Base-by-base conservation (phyloP, 768 basidiomycete genomes). In the Candolleomyces aberdarensis region DNA sequence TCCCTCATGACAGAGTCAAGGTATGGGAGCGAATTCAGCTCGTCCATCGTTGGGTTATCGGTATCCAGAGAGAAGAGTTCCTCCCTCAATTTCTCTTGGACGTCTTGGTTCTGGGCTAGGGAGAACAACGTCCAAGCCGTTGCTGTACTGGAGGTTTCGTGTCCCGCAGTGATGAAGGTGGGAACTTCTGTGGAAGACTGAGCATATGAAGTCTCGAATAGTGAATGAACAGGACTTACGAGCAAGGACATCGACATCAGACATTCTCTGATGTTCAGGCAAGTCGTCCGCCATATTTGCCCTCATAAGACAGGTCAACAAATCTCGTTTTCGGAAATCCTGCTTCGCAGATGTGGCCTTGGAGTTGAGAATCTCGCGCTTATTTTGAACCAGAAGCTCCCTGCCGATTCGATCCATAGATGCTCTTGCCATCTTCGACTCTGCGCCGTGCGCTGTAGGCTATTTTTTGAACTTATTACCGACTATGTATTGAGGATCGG, bases 221-320 rank as follows among this genome's bases (percentile, higher is more conserved):
- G 26, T 26, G 26, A 26, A 3, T 26, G 26, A 26, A 26, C 32
- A 46, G 50, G 29, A 63, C 82, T 57, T 50, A 86, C 78, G 75
- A 52, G 74, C 71, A 3, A 86, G 54, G 8, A 89, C 83, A 60
- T 88, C 86, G 26, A 80, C 76, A 52, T 89, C 87, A 0, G 78
- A 78, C 66, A 89, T 64, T 46, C 72, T 72, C 65, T 85, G 84
- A 32, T 63, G 73, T n/a, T 80, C 79, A 0, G 80, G 78, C 4
- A 85, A 63, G 62, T 86, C 83, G 3, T 77, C 77, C 10, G 81
- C 78, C 70, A 85, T 77, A 67, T 89, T 89, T 2, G 86, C 86
- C 56, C 76, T 78, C 44, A 88, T 75, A 3, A 89, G 74, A 26
- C 86, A 67, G 1, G 82, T 83, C 4, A 88, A 71, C 6, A 89